phyloP scores from a whole-genome alignment of 2,329 filamentous ascomycete species.

The Arachnomyces sp. region DNA sequence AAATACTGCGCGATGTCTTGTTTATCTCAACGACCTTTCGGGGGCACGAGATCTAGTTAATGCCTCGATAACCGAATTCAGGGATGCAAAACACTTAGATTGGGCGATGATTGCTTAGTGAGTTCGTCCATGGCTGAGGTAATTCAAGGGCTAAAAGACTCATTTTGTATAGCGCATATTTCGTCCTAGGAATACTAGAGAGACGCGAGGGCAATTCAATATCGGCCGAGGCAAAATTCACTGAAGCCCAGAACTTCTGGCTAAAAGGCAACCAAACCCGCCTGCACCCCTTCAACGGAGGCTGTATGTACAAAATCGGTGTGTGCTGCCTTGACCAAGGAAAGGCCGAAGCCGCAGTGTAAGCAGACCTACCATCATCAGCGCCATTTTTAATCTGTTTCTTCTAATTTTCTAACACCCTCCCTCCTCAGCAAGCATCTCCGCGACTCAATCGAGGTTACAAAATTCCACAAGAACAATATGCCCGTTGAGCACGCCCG shows the following conservation, averaged over 20 bases:
- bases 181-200: constrained; percentile 2
- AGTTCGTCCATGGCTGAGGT: background rate
- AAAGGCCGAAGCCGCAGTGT: background rate
- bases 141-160: background rate
- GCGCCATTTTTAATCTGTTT: background rate
- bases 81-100: background rate
- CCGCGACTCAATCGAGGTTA: background rate
- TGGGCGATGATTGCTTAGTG: constrained; percentile 4
- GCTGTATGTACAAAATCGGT: background rate
- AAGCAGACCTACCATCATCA: too few species aligned
- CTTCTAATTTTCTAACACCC: background rate
- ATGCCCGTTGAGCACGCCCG: constrained; percentile 1
- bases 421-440: background rate
- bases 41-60: background rate
- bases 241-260: constrained; percentile 2
- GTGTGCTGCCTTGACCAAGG: background rate
- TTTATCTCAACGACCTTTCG: background rate
- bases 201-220: background rate
- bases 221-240: constrained; percentile 1
- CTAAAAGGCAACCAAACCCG: background rate
- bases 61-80: constrained; percentile 3
- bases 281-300: background rate
- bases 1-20: constrained; percentile 1
- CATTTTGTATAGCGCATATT: constrained; percentile 3
- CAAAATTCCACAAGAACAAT: background rate